Evolutionary conservation across 495 filamentous ascomycete species (phyloP), one percentile per base, ranked within the genome.

Genomic region (Daldinia caldariorum): DNA sequence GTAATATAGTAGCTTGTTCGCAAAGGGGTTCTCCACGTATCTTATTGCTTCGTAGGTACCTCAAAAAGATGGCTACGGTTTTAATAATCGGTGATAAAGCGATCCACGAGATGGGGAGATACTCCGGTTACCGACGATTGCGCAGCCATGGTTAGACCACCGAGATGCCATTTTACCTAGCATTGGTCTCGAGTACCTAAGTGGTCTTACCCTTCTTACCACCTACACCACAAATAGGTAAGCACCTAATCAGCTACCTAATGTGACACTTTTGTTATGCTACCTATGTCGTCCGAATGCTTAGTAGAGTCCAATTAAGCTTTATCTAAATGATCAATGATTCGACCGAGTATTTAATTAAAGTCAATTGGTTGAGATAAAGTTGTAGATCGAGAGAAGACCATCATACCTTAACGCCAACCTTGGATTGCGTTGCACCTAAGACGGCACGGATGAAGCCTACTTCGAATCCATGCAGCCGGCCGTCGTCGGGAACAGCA

Each of bases 111-210:
- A 47, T 22, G 22, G 1, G 4, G 43, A 47, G 16, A 47, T 22
- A 47, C 43, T 47, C 43, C 18, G 18, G 43, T 20, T 47, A 47
- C 43, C 43, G 18, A 22, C 16, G 43, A 47, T 47, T 47, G 43
- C 18, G 43, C 16, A 7, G 43, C n/a, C 41, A 43, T 16, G 39
- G 39, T 6, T 43, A 43, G 39, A 7, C 7, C 1, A 45, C 41
- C 16, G 1, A 45, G 41, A 20, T 47, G 43, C 16, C 20, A 6
- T 39, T 39, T 39, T 39, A 34, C 32, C 3, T 34, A 39, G 37
- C 37, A 41, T 41, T n/a, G 38, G 38, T 10, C 34, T 34, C 32
- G 3, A 34, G 7, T 34, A 34, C n/a, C n/a, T n/a, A n/a, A n/a
- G 7, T 34, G 32, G 32, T 34, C 32, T 34, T 34, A 4, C 3